Base-by-base conservation (phyloP, 2,329 filamentous ascomycete genomes). In the Diaporthe vexans region DNA sequence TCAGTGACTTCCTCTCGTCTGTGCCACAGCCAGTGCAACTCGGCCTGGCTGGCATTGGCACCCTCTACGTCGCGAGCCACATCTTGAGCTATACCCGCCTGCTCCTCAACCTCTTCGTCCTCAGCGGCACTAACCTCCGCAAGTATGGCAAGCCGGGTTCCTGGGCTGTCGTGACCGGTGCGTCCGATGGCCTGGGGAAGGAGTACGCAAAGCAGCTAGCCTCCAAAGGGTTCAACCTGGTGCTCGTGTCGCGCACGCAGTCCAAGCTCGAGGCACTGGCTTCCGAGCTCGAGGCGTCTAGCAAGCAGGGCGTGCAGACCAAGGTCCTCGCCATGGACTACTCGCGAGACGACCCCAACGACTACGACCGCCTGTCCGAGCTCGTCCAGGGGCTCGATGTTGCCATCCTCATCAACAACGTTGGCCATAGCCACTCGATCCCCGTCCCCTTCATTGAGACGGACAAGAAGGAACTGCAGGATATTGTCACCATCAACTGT, bases 401-500 rank as follows among this genome's bases (percentile, higher is more conserved):
- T 35, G 92, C 93, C 58, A 93, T 99, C 76, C 86, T 99, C 77
- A 89, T 99, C 88, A 99, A 99, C 89, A 99, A 99, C 80, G 97
- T 99, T 72, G 97, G 97, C 77, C 93, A 95, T 83, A 97, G 94
- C 84, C 97, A 99, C 87, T 93, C 89, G 83, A 98, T 98, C 72
- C 97, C 97, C 2, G 95, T 97, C 0, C 90, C 95, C 0, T 99
- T 99, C 85, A 86, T 93, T 67, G 90, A 94, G 80, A 98, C 96
- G 0, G 85, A 91, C 17, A 89, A 91, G 80, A 87, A 93, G 74
- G 97, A 98, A 86, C 91, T 99, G 81, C 89, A 93, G 80, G 92
- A 94, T 81, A 99, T 99, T 80, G 92, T 99, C 84, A 95, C 92
- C 69, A 95, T 99, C 89, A 99, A 99, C 86, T 98, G 96, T 85